These are phyloP conservation scores for Xerocomus alliaceus DNA, from an alignment of 1,284 basidiomycete genomes.

Conservation along the genomic window DNA sequence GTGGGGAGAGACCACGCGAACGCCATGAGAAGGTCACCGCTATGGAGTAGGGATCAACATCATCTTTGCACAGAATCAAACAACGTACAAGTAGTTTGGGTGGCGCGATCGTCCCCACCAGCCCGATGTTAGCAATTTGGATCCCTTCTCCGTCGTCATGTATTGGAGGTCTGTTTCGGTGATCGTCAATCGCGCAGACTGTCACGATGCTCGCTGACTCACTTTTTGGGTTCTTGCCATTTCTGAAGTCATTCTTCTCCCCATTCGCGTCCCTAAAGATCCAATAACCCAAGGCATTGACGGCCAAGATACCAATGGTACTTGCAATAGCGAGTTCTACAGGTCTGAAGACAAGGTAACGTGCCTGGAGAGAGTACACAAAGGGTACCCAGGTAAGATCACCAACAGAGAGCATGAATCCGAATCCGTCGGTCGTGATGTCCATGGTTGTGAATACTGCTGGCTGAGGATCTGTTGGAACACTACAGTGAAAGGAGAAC, in stretches of 20 bases:
- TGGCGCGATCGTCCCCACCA: constrained; percentile 98
- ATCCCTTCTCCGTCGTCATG: constrained; percentile 86
- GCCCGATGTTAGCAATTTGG: constrained; percentile 91
- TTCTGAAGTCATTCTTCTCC: constrained; percentile 96
- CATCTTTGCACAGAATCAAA: neutral
- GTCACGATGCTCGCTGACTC: neutral
- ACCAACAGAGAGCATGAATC: constrained; percentile 97
- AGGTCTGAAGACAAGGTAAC: constrained; percentile 90
- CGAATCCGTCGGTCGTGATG: constrained; percentile 97
- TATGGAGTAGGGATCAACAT: constrained; percentile 34
- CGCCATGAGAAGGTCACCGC: constrained; percentile 90
- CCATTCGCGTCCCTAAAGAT: constrained; percentile 91
- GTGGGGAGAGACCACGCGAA: constrained; percentile 94
- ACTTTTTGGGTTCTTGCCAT: constrained; percentile 94
- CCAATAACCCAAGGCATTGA: constrained; percentile 85
- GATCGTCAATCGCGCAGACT: constrained; percentile 7
- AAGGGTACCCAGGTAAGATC: constrained; percentile 97
- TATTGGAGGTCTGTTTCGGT: constrained; percentile 69
- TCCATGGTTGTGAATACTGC: constrained; percentile 97
- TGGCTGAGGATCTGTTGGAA: constrained; percentile 50
- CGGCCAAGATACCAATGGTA: constrained; percentile 66
- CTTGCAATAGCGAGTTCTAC: constrained; percentile 77
- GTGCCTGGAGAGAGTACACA: constrained; percentile 91
- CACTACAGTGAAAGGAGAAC: neutral
- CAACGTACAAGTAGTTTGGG: constrained; percentile 86